Evolutionary conservation across 345 rosid genomes (phyloP), one percentile per base, ranked within the genome.

Genomic region (Gossypium mustelinum): DNA sequence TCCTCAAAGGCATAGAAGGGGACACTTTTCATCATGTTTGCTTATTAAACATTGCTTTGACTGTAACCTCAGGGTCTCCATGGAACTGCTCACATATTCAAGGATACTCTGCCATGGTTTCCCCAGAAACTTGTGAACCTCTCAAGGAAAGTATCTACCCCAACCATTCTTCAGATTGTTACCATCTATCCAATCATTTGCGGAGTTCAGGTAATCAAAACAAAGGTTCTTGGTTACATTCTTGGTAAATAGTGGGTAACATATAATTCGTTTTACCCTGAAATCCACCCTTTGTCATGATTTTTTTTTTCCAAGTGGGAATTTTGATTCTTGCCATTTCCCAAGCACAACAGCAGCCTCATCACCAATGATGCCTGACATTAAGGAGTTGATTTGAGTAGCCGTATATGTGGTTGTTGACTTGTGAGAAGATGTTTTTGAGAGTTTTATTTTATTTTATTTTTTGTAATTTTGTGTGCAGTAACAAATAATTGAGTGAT

Each of bases 1-100:
- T 88, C 67, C 83, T 95, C 56, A 87, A 91, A 80, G 99, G 99
- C 61, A 91, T 95, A 50, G 85, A 91, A 85, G 97, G 91, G 58
- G 92, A 89, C 77, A 80, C 48, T 45, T 95, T 95, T 76, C 80
- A 4, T 41, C 74, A 91, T 72, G 84, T 95, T 80, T 95, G 99
- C 88, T 83, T 95, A 56, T 85, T 81, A 74, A 90, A 91, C 81
- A 84, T 93, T 68, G 80, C 80, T 67, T 83, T 95, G 58, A 73
- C 63, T 12, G 78, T 81, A 56, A 84, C 83, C 58, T 77, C 87
- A 59, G 79, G 77, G 80, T 39, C 86, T 73, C 89, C 97, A 0
- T 95, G 99, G 99, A 86, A 84, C 77, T 95, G 98, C 76, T 88
- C 99, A 1, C 60, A 81, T 78, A 75, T 93, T 76, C 82, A 84